Evolutionary conservation across 2,329 filamentous ascomycete species (phyloP).

Genomic region (Neophaeococcomyces aloes): DNA sequence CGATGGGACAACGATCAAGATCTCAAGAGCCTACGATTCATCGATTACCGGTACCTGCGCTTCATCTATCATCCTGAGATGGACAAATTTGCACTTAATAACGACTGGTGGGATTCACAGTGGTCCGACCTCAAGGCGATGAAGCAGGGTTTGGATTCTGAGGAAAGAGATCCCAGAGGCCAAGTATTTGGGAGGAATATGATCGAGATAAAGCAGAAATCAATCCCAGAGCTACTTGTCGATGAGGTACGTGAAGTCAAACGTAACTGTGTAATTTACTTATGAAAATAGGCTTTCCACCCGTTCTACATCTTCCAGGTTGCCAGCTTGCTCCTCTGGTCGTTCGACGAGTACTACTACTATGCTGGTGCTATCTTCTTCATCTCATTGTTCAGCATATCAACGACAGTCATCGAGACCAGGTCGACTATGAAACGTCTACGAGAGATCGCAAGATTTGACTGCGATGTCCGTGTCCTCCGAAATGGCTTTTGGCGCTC

Average conservation of each 20-base stretch:
- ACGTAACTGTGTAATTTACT: neutral
- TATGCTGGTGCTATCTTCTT: constrained; percentile 91
- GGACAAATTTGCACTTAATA: constrained; percentile 78
- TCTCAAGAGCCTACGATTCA: constrained; percentile 59
- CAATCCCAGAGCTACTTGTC: constrained; percentile 66
- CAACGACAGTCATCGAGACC: constrained; percentile 80
- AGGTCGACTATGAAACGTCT: constrained; percentile 83
- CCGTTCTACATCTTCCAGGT: constrained; percentile 98
- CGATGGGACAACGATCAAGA: constrained; percentile 66
- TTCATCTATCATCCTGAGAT: constrained; percentile 83
- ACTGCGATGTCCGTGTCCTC: constrained; percentile 88
- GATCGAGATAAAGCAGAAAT: constrained; percentile 89
- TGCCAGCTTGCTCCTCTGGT: constrained; percentile 89
- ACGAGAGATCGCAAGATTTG: constrained; percentile 83
- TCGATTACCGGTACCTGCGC: constrained; percentile 90
- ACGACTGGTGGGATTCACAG: constrained; percentile 84
- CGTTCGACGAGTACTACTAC: constrained; percentile 92
- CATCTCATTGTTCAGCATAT: constrained; percentile 88
- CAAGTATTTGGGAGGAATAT: constrained; percentile 80
- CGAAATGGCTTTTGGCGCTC: constrained; percentile 94
- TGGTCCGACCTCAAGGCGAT: constrained; percentile 73
- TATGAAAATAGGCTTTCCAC: constrained; percentile 60
- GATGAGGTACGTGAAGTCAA: constrained; percentile 56
- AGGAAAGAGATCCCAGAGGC: constrained; percentile 74
- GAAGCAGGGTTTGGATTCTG: constrained; percentile 70